A percentile compares a stretch with the other conserved stretches of the same genome.
Conservation (phyloP, 179 eudicot species). For the Silene noctiflora region DNA sequence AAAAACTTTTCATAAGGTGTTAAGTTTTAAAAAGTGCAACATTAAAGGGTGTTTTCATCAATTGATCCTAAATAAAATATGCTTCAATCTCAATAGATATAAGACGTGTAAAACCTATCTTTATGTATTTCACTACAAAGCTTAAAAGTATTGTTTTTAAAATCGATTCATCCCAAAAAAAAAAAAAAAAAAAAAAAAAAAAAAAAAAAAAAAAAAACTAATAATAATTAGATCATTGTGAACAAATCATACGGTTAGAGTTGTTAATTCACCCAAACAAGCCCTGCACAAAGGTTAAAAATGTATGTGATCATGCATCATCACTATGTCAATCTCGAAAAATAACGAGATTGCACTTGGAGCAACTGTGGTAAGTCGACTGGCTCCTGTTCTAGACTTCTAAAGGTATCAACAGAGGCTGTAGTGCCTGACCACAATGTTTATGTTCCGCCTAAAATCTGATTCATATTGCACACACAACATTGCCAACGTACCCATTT, state of each 20-base stretch:
- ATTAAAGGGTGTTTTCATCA: too few species aligned
- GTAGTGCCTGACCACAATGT: slow-evolving; percentile 27
- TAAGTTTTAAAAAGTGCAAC: too few species aligned
- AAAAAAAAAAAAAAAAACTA: too few species aligned
- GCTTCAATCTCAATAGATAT: too few species aligned
- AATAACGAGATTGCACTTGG: background rate
- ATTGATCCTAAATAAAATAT: too few species aligned
- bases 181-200: background rate
- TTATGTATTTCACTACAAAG: background rate
- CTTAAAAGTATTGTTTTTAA: background rate
- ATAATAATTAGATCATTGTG: slow-evolving; percentile 17
- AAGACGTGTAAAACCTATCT: background rate
- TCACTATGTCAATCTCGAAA: slow-evolving; percentile 5
- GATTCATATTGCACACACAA: slow-evolving; percentile 36
- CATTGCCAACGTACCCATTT: slow-evolving; percentile 19
- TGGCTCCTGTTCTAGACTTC: slow-evolving; percentile 17
- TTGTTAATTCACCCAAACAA: slow-evolving; percentile 16
- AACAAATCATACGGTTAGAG: slow-evolving; percentile 20
- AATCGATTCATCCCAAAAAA: background rate
- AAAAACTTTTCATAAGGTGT: too few species aligned
- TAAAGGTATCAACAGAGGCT: slow-evolving; percentile 28
- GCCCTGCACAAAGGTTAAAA: slow-evolving; percentile 24
- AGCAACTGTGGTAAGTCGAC: slow-evolving; percentile 6
- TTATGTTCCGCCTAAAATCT: slow-evolving; percentile 30
- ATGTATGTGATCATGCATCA: background rate